phyloP scores from a whole-genome alignment of 2,329 filamentous ascomycete species.

The Arthroderma uncinatum region DNA sequence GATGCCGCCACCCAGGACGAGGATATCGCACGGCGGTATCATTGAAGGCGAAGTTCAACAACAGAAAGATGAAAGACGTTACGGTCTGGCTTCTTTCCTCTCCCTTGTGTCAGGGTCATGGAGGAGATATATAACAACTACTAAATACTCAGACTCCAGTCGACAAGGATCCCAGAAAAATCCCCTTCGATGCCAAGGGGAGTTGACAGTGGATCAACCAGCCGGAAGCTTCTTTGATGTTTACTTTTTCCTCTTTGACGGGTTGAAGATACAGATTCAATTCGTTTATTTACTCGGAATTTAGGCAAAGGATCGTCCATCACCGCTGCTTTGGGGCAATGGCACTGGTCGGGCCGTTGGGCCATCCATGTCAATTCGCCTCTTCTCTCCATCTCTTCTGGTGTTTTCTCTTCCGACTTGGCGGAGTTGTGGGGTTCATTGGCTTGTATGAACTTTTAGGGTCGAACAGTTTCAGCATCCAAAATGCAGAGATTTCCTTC shows the following conservation, averaged over 20 bases:
- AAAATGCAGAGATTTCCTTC: background rate
- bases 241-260: background rate
- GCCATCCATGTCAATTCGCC: background rate
- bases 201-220: background rate
- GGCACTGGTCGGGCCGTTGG: background rate
- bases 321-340: background rate
- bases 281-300: background rate
- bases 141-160: background rate
- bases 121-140: background rate
- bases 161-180: background rate
- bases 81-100: background rate
- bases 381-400: background rate
- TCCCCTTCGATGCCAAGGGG: background rate
- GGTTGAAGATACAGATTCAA: background rate
- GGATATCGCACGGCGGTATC: slow-evolving; percentile 13
- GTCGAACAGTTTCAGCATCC: background rate
- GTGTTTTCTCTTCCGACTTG: slow-evolving; percentile 1
- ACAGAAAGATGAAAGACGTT: background rate
- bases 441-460: background rate
- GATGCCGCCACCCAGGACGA: slow-evolving; percentile 17
- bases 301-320: background rate
- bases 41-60: background rate
- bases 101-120: background rate
- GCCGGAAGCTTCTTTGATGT: slow-evolving; percentile 2
- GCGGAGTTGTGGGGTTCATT: background rate